Conservation (phyloP, 805 yeast genomes). For the Pichia nakasei region DNA sequence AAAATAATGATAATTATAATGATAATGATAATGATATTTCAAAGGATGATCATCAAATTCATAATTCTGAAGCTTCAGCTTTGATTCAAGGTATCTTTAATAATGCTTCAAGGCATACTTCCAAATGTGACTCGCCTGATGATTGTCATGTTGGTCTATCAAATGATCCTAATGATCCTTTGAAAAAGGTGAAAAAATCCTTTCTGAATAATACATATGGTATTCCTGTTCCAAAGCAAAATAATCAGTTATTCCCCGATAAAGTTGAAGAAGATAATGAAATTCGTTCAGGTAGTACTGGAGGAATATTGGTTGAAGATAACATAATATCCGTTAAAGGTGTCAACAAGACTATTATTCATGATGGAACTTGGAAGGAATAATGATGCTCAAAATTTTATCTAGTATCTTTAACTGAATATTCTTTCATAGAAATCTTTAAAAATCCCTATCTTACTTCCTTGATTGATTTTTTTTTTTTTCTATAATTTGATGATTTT, state of each 20-base stretch:
- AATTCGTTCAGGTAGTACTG: neutral
- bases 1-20: neutral
- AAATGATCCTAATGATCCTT: neutral
- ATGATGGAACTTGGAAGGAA: constrained; percentile 27
- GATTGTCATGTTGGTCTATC: constrained; percentile 2
- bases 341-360: constrained; percentile 77
- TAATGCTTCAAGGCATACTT: constrained; percentile 17
- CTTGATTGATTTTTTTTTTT: too few relatives aligned
- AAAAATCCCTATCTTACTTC: too few relatives aligned
- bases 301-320: constrained; percentile 70
- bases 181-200: constrained; percentile 3
- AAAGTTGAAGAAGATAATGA: constrained; percentile 15
- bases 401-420: too few relatives aligned
- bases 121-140: neutral
- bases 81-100: constrained; percentile 28
- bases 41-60: constrained; percentile 23
- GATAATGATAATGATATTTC: neutral
- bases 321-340: constrained; percentile 72
- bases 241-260: neutral
- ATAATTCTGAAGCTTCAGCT: constrained; percentile 37
- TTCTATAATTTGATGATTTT: too few relatives aligned
- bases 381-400: too few relatives aligned
- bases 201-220: constrained; percentile 10
- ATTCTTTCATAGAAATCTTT: too few relatives aligned
- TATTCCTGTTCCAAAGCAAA: constrained; percentile 12